Conservation (phyloP, 2,329 filamentous ascomycete genomes). For the Botryotinia narcissicola region DNA sequence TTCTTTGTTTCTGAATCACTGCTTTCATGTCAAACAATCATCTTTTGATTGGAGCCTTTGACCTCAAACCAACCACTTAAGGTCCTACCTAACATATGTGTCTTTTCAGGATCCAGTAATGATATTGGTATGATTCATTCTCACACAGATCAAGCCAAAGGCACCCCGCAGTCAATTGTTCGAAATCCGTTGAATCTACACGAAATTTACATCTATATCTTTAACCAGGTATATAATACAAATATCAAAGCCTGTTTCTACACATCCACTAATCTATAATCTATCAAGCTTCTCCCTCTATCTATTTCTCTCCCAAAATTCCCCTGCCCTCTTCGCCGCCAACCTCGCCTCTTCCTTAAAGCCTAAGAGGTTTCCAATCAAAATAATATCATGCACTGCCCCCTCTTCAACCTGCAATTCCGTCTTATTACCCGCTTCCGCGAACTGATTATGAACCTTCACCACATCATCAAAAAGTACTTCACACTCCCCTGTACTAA, state of each 20-base stretch:
- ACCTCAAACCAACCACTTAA: not conserved
- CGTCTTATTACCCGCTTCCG: slow-evolving; percentile 42
- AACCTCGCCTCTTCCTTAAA: slow-evolving; percentile 41
- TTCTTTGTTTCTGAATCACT: not conserved
- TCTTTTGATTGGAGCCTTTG: not conserved
- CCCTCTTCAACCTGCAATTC: slow-evolving; percentile 42
- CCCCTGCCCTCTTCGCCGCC: slow-evolving; percentile 23
- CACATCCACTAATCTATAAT: not conserved
- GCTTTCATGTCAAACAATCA: not conserved
- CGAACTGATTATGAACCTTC: slow-evolving; percentile 42
- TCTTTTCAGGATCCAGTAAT: not conserved
- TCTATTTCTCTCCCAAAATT: slow-evolving; percentile 11
- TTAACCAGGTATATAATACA: not conserved
- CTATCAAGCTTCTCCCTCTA: not conserved
- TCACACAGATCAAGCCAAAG: not conserved
- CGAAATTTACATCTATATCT: not conserved
- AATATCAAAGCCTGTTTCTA: not conserved
- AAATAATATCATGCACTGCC: slow-evolving; percentile 48
- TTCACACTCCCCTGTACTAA: slow-evolving; percentile 44
- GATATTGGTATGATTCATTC: not conserved
- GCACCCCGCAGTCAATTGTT: not conserved
- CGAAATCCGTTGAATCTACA: not conserved
- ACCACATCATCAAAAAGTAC: slow-evolving; percentile 43
- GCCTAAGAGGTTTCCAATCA: slow-evolving; percentile 43
- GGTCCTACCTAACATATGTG: not conserved